A percentile compares a stretch with the other conserved stretches of the same genome.
phyloP scores from a whole-genome alignment of 768 basidiomycete genomes.

The Suillus spraguei region DNA sequence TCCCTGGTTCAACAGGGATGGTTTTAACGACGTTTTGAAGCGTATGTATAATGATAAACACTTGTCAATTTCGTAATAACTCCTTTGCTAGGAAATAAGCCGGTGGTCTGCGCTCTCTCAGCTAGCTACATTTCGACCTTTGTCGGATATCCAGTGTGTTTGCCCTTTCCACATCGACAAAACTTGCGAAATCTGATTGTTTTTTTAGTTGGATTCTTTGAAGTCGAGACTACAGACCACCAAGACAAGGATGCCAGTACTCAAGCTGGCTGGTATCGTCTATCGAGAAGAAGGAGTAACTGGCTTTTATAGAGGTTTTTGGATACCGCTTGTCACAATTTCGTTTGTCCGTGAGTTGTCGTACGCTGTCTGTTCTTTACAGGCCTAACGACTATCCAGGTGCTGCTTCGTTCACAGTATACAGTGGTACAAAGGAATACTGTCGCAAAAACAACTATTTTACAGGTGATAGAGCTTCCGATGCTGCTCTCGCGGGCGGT shows the following conservation, averaged over 20 bases:
- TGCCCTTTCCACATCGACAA: neutral
- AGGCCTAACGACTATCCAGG: conserved; percentile 44
- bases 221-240: conserved; percentile 92
- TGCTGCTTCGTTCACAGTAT: conserved; percentile 90
- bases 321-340: conserved; percentile 94
- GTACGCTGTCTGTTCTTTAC: conserved; percentile 10
- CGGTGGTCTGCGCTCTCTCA: conserved; percentile 86
- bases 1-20: conserved; percentile 63
- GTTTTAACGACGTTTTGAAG: conserved; percentile 67
- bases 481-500: conserved; percentile 78
- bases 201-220: conserved; percentile 82
- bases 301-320: conserved; percentile 89
- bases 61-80: conserved; percentile 8
- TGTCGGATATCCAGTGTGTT: conserved; percentile 80
- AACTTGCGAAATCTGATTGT: conserved; percentile 4
- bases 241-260: conserved; percentile 73
- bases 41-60: conserved; percentile 42
- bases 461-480: conserved; percentile 56
- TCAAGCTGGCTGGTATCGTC: conserved; percentile 67
- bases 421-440: conserved; percentile 79
- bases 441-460: conserved; percentile 63
- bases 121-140: conserved; percentile 93
- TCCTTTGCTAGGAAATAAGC: conserved; percentile 66
- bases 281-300: conserved; percentile 84
- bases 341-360: conserved; percentile 87